These are phyloP conservation scores for Aspergillus sp. DNA, from an alignment of 2,329 filamentous ascomycete species.

Conservation along the genomic window DNA sequence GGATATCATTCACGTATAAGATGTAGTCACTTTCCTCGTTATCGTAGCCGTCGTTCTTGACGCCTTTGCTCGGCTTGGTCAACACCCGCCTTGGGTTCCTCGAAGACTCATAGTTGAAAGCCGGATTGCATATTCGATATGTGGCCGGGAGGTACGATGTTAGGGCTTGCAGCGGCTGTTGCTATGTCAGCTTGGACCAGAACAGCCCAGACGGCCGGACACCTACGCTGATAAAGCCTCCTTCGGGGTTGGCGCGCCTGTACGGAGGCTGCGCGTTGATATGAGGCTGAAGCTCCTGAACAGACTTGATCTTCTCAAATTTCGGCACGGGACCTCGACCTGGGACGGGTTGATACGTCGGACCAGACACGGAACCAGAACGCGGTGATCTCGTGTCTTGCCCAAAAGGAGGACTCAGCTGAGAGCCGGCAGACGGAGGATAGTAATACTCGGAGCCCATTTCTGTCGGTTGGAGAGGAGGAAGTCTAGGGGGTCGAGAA, in stretches of 20 bases:
- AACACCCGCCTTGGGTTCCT: slow-evolving; percentile 90
- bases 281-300: slow-evolving; percentile 68
- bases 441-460: slow-evolving; percentile 61
- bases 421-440: slow-evolving; percentile 57
- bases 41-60: slow-evolving; percentile 97
- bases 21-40: slow-evolving; percentile 99
- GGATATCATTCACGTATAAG: slow-evolving; percentile 95
- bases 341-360: slow-evolving; percentile 33
- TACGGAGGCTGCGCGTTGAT: slow-evolving; percentile 84
- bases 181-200: slow-evolving; percentile 10
- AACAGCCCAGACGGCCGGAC: not conserved
- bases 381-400: slow-evolving; percentile 44
- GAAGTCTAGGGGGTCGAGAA: slow-evolving; percentile 55
- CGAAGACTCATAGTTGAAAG: slow-evolving; percentile 97
- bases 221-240: slow-evolving; percentile 92
- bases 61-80: slow-evolving; percentile 95
- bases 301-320: slow-evolving; percentile 67
- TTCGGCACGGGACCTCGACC: slow-evolving; percentile 68
- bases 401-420: slow-evolving; percentile 59
- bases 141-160: slow-evolving; percentile 88
- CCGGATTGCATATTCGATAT: slow-evolving; percentile 95
- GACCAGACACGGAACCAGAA: slow-evolving; percentile 37
- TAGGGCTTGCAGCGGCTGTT: slow-evolving; percentile 82
- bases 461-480: slow-evolving; percentile 62
- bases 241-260: slow-evolving; percentile 87